phyloP scores from a whole-genome alignment of 805 yeast genomes.

The Candida endomychidarum region DNA sequence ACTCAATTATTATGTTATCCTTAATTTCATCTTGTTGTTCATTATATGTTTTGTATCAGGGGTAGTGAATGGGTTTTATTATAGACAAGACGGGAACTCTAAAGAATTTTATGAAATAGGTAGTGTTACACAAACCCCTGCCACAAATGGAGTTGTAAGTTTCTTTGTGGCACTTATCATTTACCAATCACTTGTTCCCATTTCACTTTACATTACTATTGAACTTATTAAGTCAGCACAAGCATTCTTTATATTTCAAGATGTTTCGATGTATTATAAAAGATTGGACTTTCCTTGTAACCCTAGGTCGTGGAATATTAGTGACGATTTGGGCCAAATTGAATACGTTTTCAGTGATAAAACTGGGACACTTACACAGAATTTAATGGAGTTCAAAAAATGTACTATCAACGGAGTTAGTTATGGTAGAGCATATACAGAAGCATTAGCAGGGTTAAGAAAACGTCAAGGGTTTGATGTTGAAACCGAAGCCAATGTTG shows the following conservation, averaged over 20 bases:
- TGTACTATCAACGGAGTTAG: conserved; percentile 71
- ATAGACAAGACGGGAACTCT: conserved; percentile 46
- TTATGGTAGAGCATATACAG: conserved; percentile 81
- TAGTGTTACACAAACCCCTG: conserved; percentile 64
- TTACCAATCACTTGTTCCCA: conserved; percentile 80
- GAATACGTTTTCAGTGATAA: conserved; percentile 84
- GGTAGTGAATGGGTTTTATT: conserved; percentile 67
- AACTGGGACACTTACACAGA: conserved; percentile 82
- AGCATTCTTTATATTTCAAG: conserved; percentile 77
- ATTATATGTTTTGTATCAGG: conserved; percentile 69
- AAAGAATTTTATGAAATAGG: conserved; percentile 69
- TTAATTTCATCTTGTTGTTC: conserved; percentile 66
- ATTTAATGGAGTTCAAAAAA: conserved; percentile 82
- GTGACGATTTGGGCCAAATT: conserved; percentile 84
- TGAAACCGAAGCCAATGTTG: conserved; percentile 54
- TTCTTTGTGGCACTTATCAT: conserved; percentile 76
- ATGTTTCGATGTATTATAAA: conserved; percentile 67
- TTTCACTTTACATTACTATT: conserved; percentile 76
- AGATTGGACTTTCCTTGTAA: conserved; percentile 76
- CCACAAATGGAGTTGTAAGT: conserved; percentile 65
- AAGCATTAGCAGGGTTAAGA: conserved; percentile 75
- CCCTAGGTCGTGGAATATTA: conserved; percentile 82
- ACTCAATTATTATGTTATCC: conserved; percentile 64
- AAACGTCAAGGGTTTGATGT: conserved; percentile 78
- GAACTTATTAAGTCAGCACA: conserved; percentile 83